Percentiles rank a stretch among this genome's conserved stretches.
phyloP scores from a whole-genome alignment of 1,139 yeast species.

The Diutina catenulata region DNA sequence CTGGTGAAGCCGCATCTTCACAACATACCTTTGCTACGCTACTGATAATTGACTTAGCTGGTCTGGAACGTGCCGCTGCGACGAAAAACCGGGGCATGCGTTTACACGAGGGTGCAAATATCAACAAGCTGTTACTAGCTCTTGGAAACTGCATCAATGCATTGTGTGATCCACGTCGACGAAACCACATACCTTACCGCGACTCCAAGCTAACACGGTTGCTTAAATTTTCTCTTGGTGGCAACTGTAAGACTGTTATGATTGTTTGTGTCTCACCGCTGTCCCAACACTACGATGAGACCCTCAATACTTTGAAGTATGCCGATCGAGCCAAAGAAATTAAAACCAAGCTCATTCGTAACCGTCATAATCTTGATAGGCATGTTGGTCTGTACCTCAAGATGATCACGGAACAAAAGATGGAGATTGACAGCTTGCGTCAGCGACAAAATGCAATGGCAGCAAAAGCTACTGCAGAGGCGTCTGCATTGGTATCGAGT shows the following conservation, averaged over 20 bases:
- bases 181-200: constrained; percentile 68
- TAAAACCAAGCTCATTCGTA: constrained; percentile 67
- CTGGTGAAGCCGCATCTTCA: constrained; percentile 54
- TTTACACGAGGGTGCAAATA: constrained; percentile 83
- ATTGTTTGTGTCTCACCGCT: constrained; percentile 89
- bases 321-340: constrained; percentile 89
- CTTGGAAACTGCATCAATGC: constrained; percentile 93
- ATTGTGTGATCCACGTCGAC: constrained; percentile 57
- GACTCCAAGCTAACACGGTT: constrained; percentile 39
- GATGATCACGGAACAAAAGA: constrained; percentile 75
- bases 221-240: constrained; percentile 83
- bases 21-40: constrained; percentile 44
- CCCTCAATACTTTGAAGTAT: constrained; percentile 78
- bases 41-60: constrained; percentile 65
- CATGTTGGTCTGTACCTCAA: constrained; percentile 79
- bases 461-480: constrained; percentile 15
- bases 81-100: constrained; percentile 75
- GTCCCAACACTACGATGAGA: constrained; percentile 79
- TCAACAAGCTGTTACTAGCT: constrained; percentile 77
- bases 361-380: constrained; percentile 65
- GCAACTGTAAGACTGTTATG: constrained; percentile 92
- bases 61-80: constrained; percentile 89
- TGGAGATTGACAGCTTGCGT: constrained; percentile 63
- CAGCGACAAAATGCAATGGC: constrained; percentile 28
- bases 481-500: constrained; percentile 22